phyloP scores from a whole-genome alignment of 306 rosid genomes.

The Prunus armeniaca region DNA sequence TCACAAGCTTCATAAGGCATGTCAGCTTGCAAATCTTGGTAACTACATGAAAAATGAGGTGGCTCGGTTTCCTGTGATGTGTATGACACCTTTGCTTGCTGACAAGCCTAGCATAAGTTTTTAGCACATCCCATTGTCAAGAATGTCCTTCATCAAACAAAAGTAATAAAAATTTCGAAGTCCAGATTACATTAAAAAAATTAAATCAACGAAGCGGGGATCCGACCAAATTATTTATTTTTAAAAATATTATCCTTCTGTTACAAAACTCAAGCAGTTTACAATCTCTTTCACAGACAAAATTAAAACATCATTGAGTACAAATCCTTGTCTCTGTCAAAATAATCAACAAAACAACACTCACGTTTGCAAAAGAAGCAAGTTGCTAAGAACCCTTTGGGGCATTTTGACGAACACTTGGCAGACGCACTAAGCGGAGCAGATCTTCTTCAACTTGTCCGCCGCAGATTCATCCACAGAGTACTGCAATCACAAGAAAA shows the following conservation, averaged over 20 bases:
- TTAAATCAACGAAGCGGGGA: neutral
- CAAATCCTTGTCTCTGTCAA: neutral
- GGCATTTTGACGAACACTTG: constrained; percentile 46
- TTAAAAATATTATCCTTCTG: neutral
- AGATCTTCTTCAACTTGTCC: constrained; percentile 52
- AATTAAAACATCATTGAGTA: neutral
- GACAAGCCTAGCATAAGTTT: no score
- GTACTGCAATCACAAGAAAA: constrained; percentile 47
- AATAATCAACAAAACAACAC: neutral
- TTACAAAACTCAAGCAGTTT: neutral
- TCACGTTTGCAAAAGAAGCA: neutral
- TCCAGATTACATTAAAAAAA: neutral
- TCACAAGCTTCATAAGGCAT: no score
- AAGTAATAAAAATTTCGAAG: no score
- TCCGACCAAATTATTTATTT: neutral
- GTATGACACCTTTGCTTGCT: no score
- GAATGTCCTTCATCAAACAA: no score
- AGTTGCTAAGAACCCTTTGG: neutral
- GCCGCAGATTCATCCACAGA: constrained; percentile 66
- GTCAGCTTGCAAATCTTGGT: no score
- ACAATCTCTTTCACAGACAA: neutral
- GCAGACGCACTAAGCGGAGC: constrained; percentile 26
- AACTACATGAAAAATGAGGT: no score
- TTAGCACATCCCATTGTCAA: no score
- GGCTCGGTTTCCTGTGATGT: no score